phyloP scores from a whole-genome alignment of 2,329 filamentous ascomycete genomes.

The Talaromyces verruculosus region DNA sequence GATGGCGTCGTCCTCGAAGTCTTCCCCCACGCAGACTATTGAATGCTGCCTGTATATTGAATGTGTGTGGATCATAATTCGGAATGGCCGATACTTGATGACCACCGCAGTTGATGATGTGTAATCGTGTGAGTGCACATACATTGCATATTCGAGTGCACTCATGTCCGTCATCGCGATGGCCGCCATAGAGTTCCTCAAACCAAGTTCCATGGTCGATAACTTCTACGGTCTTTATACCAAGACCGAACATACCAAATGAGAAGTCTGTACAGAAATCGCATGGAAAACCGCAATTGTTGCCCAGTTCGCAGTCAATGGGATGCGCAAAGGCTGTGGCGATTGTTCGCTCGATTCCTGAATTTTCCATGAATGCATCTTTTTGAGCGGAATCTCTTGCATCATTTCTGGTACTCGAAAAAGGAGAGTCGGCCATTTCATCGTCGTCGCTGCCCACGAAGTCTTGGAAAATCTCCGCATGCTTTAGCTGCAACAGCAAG shows the following conservation, averaged over 20 bases:
- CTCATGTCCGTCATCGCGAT: conserved; percentile 33
- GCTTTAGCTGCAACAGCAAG: conserved; percentile 5
- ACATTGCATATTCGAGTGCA: conserved; percentile 40
- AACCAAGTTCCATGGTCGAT: conserved; percentile 39
- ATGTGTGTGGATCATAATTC: conserved; percentile 21
- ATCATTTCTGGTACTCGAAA: not conserved
- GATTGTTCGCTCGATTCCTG: not conserved
- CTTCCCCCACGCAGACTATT: conserved; percentile 23
- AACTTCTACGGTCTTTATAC: conserved; percentile 35
- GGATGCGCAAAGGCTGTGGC: conserved; percentile 14
- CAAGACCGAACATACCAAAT: conserved; percentile 44
- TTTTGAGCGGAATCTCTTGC: not conserved
- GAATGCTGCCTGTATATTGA: conserved; percentile 32
- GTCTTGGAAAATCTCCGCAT: not conserved
- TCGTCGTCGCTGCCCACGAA: not conserved
- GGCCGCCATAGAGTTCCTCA: conserved; percentile 42
- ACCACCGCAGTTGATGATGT: conserved; percentile 37
- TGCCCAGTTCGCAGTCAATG: conserved; percentile 18
- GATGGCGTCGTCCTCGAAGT: conserved; percentile 16
- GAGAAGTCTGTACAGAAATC: conserved; percentile 43
- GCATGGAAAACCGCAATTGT: conserved; percentile 30
- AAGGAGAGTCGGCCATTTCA: not conserved
- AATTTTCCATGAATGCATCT: conserved; percentile 21
- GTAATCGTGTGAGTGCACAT: conserved; percentile 38
- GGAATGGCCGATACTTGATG: conserved; percentile 34